Conservation (phyloP, 345 rosid genomes). For the Pelargonium nanum region DNA sequence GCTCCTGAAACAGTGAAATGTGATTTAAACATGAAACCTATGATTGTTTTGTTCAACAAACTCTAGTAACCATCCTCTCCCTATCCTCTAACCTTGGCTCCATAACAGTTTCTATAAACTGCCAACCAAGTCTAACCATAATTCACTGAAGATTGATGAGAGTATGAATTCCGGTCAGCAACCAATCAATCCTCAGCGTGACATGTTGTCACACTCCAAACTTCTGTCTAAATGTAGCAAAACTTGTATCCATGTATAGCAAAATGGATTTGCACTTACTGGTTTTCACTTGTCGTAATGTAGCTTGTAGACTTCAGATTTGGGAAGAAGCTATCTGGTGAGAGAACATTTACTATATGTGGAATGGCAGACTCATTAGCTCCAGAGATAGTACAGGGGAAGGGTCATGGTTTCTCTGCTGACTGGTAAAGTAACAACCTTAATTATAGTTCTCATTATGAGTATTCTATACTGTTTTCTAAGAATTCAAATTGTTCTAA, state of each 20-base stretch:
- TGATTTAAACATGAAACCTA: no score
- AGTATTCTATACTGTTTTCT: not conserved
- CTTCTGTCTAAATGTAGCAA: no score
- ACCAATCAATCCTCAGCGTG: no score
- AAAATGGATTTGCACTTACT: not conserved
- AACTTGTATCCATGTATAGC: not conserved
- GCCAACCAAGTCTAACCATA: no score
- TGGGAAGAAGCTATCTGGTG: conserved; percentile 54
- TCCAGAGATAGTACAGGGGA: conserved; percentile 87
- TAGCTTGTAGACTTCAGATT: conserved; percentile 85
- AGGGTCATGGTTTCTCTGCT: conserved; percentile 72
- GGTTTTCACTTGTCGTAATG: conserved; percentile 6
- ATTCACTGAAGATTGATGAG: no score
- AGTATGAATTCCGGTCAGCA: no score
- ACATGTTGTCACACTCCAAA: no score
- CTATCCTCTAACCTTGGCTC: no score
- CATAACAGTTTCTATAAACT: no score
- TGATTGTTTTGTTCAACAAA: no score
- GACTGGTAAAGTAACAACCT: conserved; percentile 54
- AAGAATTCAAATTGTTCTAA: not conserved
- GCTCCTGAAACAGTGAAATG: no score
- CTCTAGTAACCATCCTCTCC: no score
- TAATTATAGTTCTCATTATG: not conserved
- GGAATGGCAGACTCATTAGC: conserved; percentile 81
- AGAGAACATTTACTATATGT: conserved; percentile 75